These are phyloP conservation scores for Euptelea pleiosperma DNA, from an alignment of 164 flowering plant genomes.

Conservation along the genomic window DNA sequence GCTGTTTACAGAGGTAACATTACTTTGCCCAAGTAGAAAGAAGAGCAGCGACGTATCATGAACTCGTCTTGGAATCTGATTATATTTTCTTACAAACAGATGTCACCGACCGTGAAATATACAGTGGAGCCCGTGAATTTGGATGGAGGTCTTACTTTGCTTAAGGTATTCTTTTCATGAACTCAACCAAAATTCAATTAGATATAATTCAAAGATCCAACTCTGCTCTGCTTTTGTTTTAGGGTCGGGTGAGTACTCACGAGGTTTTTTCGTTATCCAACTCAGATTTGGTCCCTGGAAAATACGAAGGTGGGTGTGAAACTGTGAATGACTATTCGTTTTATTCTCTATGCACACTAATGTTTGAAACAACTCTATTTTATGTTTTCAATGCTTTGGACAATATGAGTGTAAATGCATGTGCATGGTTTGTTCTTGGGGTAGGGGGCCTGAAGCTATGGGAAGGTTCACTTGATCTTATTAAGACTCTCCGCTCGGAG, in stretches of 20 bases:
- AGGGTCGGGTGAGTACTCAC: slow-evolving; percentile 87
- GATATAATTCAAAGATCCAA: background rate
- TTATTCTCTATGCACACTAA: no score
- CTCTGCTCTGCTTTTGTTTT: background rate
- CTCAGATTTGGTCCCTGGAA: slow-evolving; percentile 91
- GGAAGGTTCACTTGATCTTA: slow-evolving; percentile 91
- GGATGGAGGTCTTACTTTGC: slow-evolving; percentile 45
- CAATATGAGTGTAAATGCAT: background rate
- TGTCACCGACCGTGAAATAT: slow-evolving; percentile 36
- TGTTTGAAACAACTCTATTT: background rate
- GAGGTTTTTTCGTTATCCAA: slow-evolving; percentile 78
- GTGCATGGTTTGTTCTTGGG: background rate
- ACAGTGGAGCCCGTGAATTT: slow-evolving; percentile 55
- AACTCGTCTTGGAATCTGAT: background rate
- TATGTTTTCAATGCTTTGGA: background rate
- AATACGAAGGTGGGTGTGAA: slow-evolving; percentile 73
- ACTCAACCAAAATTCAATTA: no score
- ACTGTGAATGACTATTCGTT: no score
- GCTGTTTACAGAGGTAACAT: slow-evolving; percentile 48
- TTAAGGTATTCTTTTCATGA: slow-evolving; percentile 83
- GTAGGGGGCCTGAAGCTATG: slow-evolving; percentile 93
- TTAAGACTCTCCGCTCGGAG: slow-evolving; percentile 58
- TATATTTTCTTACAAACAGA: slow-evolving; percentile 22
- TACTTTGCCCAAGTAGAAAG: background rate
- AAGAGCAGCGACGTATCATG: background rate